A percentile compares a stretch with the other conserved stretches of the same genome.
Evolutionary conservation across 345 rosid species (phyloP).

Genomic region (Durio zibethinus): DNA sequence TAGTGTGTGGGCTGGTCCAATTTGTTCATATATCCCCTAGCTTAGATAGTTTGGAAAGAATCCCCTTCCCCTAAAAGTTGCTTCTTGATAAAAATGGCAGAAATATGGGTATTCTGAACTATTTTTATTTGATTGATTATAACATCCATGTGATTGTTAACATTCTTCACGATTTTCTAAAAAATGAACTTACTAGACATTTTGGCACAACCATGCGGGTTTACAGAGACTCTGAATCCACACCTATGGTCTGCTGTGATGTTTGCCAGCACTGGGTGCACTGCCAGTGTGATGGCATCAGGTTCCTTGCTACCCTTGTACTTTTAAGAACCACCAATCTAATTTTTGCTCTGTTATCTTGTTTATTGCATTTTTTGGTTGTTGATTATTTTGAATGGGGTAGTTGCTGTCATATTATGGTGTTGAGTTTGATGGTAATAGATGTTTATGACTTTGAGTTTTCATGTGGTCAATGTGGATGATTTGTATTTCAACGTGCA

Average conservation of each 20-base stretch:
- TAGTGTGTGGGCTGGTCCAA: background rate
- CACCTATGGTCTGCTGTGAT: conserved; percentile 99
- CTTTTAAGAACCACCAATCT: background rate
- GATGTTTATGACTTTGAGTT: background rate
- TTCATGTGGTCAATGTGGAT: background rate
- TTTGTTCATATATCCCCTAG: background rate
- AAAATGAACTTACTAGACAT: background rate
- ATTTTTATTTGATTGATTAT: background rate
- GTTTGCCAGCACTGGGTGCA: conserved; percentile 99
- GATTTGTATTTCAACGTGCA: background rate
- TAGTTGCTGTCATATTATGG: background rate
- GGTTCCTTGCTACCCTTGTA: conserved; percentile 45
- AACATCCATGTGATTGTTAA: background rate
- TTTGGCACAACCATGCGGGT: conserved; percentile 47
- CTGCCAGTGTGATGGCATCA: conserved; percentile 93
- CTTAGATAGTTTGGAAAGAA: background rate
- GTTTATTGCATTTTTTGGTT: background rate
- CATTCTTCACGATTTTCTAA: background rate
- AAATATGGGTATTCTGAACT: background rate
- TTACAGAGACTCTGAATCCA: conserved; percentile 95
- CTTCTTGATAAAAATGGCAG: background rate
- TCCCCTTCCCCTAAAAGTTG: background rate
- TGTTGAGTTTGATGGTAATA: background rate
- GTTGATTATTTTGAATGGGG: background rate
- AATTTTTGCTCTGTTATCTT: background rate